These are phyloP conservation scores for Kwoniella mangroviensis DNA, from an alignment of 768 basidiomycete species.

Conservation along the genomic window DNA sequence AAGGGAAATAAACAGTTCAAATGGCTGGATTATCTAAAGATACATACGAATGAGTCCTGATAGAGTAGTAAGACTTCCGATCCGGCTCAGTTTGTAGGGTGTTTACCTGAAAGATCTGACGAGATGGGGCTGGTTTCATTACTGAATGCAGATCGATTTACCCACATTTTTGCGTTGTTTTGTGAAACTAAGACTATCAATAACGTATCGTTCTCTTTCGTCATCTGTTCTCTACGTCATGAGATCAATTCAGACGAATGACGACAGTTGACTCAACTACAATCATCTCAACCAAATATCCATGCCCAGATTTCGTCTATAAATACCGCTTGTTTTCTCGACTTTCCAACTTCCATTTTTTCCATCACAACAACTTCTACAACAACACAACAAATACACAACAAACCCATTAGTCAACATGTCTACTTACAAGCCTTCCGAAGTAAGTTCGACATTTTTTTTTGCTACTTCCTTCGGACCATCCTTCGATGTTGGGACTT, in stretches of 20 bases:
- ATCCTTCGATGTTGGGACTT: neutral
- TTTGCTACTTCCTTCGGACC: neutral
- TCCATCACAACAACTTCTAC: constrained; percentile 17
- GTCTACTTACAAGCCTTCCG: constrained; percentile 59
- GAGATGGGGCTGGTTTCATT: neutral
- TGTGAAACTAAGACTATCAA: neutral
- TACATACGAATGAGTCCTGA: too few species aligned
- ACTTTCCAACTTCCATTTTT: constrained; percentile 3
- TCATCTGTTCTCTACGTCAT: neutral
- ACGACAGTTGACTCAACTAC: constrained; percentile 15
- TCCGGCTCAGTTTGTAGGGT: neutral
- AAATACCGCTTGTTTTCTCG: constrained; percentile 20
- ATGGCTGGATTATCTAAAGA: neutral
- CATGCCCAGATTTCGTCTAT: constrained; percentile 18
- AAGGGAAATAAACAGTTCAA: neutral
- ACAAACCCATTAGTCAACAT: constrained; percentile 38
- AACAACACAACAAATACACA: constrained; percentile 24
- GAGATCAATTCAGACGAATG: constrained; percentile 2
- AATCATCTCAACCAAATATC: neutral
- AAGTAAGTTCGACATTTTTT: constrained; percentile 37
- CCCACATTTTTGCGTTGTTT: neutral
- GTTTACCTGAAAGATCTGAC: too few species aligned
- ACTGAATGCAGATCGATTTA: neutral
- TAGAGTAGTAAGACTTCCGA: constrained; percentile 5
- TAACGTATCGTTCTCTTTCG: neutral